Evolutionary conservation across 2,329 filamentous ascomycete species (phyloP).

Genomic region (Diaporthe caulivora): DNA sequence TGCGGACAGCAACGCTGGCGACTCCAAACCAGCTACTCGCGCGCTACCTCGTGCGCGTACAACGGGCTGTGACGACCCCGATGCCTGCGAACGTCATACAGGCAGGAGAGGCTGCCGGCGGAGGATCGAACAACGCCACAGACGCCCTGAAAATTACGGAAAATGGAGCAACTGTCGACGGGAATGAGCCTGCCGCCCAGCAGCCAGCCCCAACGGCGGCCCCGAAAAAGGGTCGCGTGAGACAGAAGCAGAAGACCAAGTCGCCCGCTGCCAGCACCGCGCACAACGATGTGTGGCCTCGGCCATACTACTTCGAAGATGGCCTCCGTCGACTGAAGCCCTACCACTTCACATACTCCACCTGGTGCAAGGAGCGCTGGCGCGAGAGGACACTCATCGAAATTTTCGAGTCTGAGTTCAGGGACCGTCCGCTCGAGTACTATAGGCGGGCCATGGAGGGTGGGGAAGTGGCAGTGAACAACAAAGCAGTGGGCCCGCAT

Average conservation of each 20-base stretch:
- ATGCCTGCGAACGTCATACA: conserved; percentile 19
- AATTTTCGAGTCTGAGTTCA: conserved; percentile 91
- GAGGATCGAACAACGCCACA: background rate
- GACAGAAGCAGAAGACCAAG: conserved; percentile 26
- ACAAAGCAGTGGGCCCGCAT: conserved; percentile 74
- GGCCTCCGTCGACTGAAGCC: conserved; percentile 86
- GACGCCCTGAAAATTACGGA: background rate
- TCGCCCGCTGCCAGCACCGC: conserved; percentile 47
- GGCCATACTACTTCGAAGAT: conserved; percentile 86
- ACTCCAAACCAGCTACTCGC: conserved; percentile 18
- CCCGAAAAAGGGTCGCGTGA: conserved; percentile 10
- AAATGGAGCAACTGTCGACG: background rate
- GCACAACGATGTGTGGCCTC: conserved; percentile 59
- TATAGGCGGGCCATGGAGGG: conserved; percentile 86
- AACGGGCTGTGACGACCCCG: conserved; percentile 32
- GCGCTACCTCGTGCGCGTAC: conserved; percentile 31
- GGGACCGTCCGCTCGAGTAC: conserved; percentile 87
- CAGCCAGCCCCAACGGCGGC: background rate
- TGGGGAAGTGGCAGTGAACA: conserved; percentile 85
- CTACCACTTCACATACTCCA: conserved; percentile 96
- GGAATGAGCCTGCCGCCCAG: background rate
- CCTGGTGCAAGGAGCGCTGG: conserved; percentile 95
- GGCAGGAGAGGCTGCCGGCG: background rate
- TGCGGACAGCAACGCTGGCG: conserved; percentile 31
- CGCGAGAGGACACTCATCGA: conserved; percentile 83